These are phyloP conservation scores for Alternaria sp. DNA, from an alignment of 2,329 filamentous ascomycete species.

Conservation along the genomic window DNA sequence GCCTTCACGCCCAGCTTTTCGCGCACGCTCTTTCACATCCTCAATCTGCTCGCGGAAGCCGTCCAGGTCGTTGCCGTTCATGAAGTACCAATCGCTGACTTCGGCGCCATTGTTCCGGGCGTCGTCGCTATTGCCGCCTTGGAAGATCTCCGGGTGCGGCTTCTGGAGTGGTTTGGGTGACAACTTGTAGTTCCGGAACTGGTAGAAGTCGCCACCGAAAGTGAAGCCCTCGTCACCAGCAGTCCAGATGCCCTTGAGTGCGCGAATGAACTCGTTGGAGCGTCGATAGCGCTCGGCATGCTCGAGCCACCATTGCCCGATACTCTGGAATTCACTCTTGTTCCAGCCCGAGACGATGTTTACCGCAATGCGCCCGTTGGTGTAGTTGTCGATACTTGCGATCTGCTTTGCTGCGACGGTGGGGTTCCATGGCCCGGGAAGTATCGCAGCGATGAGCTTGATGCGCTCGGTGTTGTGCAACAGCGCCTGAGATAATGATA, in stretches of 20 bases:
- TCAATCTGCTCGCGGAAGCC: slow-evolving; percentile 59
- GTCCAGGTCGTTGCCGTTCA: slow-evolving; percentile 64
- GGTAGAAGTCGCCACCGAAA: slow-evolving; percentile 61
- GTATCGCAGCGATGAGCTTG: slow-evolving; percentile 60
- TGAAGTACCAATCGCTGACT: slow-evolving; percentile 61
- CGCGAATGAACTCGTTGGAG: slow-evolving; percentile 59
- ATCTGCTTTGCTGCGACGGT: slow-evolving; percentile 62
- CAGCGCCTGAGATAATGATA: slow-evolving; percentile 59
- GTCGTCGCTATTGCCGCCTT: slow-evolving; percentile 61
- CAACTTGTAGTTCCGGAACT: slow-evolving; percentile 59
- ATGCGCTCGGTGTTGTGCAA: slow-evolving; percentile 56
- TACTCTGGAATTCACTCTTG: slow-evolving; percentile 59
- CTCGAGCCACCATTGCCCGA: slow-evolving; percentile 63
- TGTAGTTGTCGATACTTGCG: slow-evolving; percentile 61
- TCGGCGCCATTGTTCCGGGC: slow-evolving; percentile 58
- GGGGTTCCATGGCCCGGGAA: slow-evolving; percentile 49
- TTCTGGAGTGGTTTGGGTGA: slow-evolving; percentile 59
- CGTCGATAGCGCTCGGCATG: slow-evolving; percentile 61
- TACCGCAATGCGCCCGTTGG: slow-evolving; percentile 59
- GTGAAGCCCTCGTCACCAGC: slow-evolving; percentile 53
- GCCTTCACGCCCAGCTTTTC: slow-evolving; percentile 52
- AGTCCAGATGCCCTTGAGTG: slow-evolving; percentile 61
- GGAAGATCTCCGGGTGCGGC: slow-evolving; percentile 61
- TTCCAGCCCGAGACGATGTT: slow-evolving; percentile 64
- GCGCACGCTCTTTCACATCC: slow-evolving; percentile 57